These are phyloP conservation scores for Tolypocladium ovalisporum DNA, from an alignment of 2,329 filamentous ascomycete species.

Conservation along the genomic window DNA sequence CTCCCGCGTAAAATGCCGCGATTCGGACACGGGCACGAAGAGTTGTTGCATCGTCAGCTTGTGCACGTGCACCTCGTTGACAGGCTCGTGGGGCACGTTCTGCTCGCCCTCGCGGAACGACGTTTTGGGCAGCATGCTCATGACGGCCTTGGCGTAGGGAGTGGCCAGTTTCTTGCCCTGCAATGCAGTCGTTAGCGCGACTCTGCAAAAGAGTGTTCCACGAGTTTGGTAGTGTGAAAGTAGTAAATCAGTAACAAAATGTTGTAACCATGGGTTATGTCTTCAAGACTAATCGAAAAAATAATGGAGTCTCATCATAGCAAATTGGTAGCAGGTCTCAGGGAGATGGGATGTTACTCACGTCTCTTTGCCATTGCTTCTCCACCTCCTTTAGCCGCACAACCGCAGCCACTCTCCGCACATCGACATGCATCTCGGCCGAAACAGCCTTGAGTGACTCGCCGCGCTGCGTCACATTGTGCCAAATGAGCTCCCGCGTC, in stretches of 20 bases:
- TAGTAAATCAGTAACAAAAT: slow-evolving; percentile 15
- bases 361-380: slow-evolving; percentile 63
- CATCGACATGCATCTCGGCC: slow-evolving; percentile 65
- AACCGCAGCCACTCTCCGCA: slow-evolving; percentile 75
- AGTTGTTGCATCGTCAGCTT: slow-evolving; percentile 50
- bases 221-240: neutral
- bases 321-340: slow-evolving; percentile 20
- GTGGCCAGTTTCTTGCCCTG: slow-evolving; percentile 68
- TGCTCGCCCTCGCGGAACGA: slow-evolving; percentile 40
- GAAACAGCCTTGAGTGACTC: slow-evolving; percentile 67
- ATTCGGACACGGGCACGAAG: slow-evolving; percentile 54
- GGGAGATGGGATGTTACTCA: slow-evolving; percentile 37
- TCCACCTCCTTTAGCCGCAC: slow-evolving; percentile 80
- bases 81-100: slow-evolving; percentile 40
- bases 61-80: slow-evolving; percentile 57
- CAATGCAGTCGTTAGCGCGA: slow-evolving; percentile 5
- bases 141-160: slow-evolving; percentile 66
- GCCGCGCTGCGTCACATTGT: slow-evolving; percentile 52
- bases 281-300: slow-evolving; percentile 99
- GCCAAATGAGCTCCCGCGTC: slow-evolving; percentile 63
- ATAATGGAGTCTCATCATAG: slow-evolving; percentile 58
- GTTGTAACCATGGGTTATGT: slow-evolving; percentile 75
- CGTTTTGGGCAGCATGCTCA: slow-evolving; percentile 71
- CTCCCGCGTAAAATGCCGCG: slow-evolving; percentile 49
- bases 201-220: slow-evolving; percentile 1